Conservation (phyloP, 768 basidiomycete genomes). For the Tylopilus balloui region DNA sequence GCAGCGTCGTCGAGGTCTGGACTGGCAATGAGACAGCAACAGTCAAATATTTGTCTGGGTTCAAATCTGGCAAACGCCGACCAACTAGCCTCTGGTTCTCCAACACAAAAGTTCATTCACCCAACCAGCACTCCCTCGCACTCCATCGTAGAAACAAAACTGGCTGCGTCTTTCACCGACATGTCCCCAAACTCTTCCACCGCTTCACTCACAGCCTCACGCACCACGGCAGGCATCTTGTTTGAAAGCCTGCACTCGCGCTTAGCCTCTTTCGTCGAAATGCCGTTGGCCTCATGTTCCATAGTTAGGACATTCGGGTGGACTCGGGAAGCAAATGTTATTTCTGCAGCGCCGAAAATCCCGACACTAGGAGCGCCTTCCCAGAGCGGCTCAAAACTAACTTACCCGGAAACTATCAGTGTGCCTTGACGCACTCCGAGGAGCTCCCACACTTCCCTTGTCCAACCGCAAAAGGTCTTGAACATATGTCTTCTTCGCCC, state of each 20-base stretch:
- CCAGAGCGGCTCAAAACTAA: too few species aligned
- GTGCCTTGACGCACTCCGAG: conserved; percentile 53
- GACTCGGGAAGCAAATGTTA: too few species aligned
- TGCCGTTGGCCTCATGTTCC: not conserved
- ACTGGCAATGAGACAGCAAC: too few species aligned
- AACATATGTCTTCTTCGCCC: conserved; percentile 73
- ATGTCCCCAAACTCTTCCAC: conserved; percentile 47
- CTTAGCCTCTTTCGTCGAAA: not conserved
- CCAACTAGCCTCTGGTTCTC: too few species aligned
- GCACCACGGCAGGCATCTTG: conserved; percentile 91
- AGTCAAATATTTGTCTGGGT: too few species aligned
- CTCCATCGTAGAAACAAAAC: conserved; percentile 65
- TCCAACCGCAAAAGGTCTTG: conserved; percentile 78
- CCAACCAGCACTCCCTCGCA: conserved; percentile 55
- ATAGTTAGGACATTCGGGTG: too few species aligned
- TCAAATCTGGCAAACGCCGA: not conserved
- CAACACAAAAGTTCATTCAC: too few species aligned
- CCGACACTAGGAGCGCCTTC: too few species aligned
- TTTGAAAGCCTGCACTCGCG: conserved; percentile 70
- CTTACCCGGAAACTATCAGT: conserved; percentile 90
- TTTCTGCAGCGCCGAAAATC: too few species aligned
- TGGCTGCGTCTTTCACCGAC: conserved; percentile 48
- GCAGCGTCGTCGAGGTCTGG: too few species aligned
- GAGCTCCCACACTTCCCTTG: conserved; percentile 60
- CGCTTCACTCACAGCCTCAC: conserved; percentile 58